Evolutionary conservation across 106 monocot genomes (phyloP).

Genomic region (Platanthera zijinensis): DNA sequence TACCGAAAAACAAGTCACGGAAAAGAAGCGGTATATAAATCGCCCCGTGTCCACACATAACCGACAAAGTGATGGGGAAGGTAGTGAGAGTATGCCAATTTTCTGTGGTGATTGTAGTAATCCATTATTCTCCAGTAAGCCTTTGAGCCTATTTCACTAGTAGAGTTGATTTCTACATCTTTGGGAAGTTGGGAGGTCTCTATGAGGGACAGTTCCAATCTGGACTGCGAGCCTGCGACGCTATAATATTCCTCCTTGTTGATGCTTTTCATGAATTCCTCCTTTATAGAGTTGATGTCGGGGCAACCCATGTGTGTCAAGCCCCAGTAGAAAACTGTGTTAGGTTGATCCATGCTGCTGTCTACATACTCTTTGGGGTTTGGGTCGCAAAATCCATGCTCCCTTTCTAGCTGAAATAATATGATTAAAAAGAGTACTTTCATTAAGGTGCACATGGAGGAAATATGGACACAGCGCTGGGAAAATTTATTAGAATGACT

Average conservation of each 20-base stretch:
- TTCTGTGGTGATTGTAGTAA: conserved; percentile 3
- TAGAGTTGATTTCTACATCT: background rate
- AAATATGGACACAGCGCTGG: no score
- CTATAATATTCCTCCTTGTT: background rate
- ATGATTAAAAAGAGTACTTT: background rate
- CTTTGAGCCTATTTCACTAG: background rate
- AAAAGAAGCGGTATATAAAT: background rate
- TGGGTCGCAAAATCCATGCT: background rate
- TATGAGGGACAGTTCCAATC: background rate
- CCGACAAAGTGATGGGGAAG: background rate
- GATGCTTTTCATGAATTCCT: conserved; percentile 1
- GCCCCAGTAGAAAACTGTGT: conserved; percentile 4
- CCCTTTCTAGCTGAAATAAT: background rate
- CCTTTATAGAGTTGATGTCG: background rate
- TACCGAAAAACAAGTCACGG: background rate
- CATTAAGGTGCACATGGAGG: no score
- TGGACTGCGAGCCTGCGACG: no score
- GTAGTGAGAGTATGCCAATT: conserved; percentile 4
- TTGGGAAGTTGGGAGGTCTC: background rate
- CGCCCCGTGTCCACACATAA: background rate
- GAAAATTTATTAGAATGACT: no score
- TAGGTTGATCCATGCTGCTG: background rate
- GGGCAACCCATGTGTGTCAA: background rate
- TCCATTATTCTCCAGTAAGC: conserved; percentile 7
- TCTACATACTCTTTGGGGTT: conserved; percentile 6